Evolutionary conservation across 2,329 filamentous ascomycete species (phyloP).

Genomic region (Diaporthe sp.): DNA sequence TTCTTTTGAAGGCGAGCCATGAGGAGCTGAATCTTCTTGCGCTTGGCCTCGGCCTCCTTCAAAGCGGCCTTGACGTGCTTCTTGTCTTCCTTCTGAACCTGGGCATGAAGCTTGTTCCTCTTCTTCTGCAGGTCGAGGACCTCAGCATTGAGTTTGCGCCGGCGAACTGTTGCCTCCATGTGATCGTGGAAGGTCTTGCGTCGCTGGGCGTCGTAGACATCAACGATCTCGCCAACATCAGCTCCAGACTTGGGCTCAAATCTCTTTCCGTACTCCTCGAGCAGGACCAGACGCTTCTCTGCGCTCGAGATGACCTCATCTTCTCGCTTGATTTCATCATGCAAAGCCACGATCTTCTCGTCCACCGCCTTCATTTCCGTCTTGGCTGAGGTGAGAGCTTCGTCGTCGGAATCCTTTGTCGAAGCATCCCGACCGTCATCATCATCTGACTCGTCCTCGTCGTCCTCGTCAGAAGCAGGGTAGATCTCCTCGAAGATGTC

Average conservation of each 20-base stretch:
- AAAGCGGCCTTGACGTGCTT: constrained; percentile 44
- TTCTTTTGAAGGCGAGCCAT: constrained; percentile 49
- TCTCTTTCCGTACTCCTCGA: constrained; percentile 52
- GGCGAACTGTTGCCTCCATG: constrained; percentile 44
- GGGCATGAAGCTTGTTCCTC: constrained; percentile 42
- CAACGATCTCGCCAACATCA: constrained; percentile 50
- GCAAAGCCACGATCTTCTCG: constrained; percentile 44
- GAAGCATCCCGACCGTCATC: constrained; percentile 42
- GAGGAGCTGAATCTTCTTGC: constrained; percentile 48
- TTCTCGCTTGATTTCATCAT: constrained; percentile 43
- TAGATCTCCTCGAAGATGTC: constrained; percentile 66
- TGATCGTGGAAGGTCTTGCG: constrained; percentile 54
- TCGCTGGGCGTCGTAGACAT: constrained; percentile 55
- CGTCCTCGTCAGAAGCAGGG: constrained; percentile 55
- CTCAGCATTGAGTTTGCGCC: constrained; percentile 47
- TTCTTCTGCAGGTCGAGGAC: constrained; percentile 48
- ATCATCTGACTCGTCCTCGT: constrained; percentile 41
- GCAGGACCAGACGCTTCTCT: constrained; percentile 50
- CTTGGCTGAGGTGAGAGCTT: constrained; percentile 17
- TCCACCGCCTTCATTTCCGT: constrained; percentile 45
- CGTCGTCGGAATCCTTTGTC: constrained; percentile 38
- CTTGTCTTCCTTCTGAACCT: constrained; percentile 38
- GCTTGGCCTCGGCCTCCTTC: constrained; percentile 49
- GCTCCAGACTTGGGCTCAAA: constrained; percentile 47
- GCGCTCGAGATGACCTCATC: constrained; percentile 47